phyloP scores from a whole-genome alignment of 2,329 filamentous ascomycete species.

The Xylaria sp. region DNA sequence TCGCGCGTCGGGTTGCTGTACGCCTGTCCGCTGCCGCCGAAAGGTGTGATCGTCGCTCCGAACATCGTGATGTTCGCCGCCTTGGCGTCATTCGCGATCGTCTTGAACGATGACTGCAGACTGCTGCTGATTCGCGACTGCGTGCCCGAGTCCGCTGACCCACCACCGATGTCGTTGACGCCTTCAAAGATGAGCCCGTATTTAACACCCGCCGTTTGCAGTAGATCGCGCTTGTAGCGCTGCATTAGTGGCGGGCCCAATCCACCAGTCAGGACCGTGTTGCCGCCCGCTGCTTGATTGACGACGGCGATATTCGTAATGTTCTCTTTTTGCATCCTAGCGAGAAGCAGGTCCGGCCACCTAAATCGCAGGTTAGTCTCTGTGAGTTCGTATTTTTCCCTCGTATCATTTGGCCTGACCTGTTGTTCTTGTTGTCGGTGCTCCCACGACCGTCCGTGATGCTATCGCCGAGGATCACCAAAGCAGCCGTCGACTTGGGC shows the following conservation, averaged over 20 bases:
- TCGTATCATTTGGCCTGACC: constrained; percentile 44
- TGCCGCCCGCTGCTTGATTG: constrained; percentile 77
- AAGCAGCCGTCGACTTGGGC: constrained; percentile 54
- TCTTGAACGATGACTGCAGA: constrained; percentile 66
- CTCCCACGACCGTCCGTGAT: constrained; percentile 75
- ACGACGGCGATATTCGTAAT: constrained; percentile 64
- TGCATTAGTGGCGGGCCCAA: constrained; percentile 69
- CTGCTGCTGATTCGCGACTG: constrained; percentile 61
- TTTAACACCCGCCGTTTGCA: constrained; percentile 64
- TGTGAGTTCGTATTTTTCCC: not conserved
- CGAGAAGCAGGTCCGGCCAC: constrained; percentile 68
- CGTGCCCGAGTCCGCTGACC: constrained; percentile 54
- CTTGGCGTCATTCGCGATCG: constrained; percentile 66
- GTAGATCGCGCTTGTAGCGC: constrained; percentile 71
- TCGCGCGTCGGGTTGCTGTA: constrained; percentile 67
- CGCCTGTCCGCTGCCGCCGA: constrained; percentile 60
- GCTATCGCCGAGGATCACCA: constrained; percentile 70
- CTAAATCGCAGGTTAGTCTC: constrained; percentile 42
- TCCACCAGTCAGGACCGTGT: constrained; percentile 69
- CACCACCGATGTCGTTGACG: constrained; percentile 73
- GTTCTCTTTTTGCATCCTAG: constrained; percentile 58
- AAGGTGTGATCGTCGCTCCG: constrained; percentile 74
- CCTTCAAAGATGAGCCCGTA: constrained; percentile 75
- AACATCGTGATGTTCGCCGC: constrained; percentile 65
- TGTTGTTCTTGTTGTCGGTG: constrained; percentile 67